A percentile compares a stretch with the other conserved stretches of the same genome.
These are phyloP conservation scores for Didymella arachidicola DNA, from an alignment of 2,329 filamentous ascomycete species.

Conservation along the genomic window DNA sequence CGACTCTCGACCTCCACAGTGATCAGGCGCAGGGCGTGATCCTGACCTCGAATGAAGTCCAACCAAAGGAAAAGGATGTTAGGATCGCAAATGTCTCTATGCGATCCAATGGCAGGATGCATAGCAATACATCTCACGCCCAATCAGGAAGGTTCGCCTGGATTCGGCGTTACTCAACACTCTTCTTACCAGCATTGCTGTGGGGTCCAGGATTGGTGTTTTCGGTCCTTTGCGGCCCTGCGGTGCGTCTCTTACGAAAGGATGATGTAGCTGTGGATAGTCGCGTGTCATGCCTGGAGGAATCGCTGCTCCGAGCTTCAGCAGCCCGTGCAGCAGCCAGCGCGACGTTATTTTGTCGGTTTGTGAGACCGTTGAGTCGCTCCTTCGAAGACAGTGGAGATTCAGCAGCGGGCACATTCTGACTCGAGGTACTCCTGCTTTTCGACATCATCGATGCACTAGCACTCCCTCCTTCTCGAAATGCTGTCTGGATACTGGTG, in stretches of 20 bases:
- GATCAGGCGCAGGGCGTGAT: neutral
- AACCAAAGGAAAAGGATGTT: neutral
- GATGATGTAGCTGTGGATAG: slow-evolving; percentile 9
- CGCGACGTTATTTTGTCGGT: slow-evolving; percentile 33
- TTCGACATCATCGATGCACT: slow-evolving; percentile 21
- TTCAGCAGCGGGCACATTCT: slow-evolving; percentile 23
- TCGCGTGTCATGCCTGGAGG: slow-evolving; percentile 14
- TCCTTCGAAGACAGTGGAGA: slow-evolving; percentile 23
- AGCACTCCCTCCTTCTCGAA: slow-evolving; percentile 29
- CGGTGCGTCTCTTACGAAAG: slow-evolving; percentile 6
- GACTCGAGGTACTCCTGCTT: slow-evolving; percentile 32
- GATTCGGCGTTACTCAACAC: slow-evolving; percentile 6
- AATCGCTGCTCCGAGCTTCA: slow-evolving; percentile 18
- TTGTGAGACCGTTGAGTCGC: slow-evolving; percentile 28
- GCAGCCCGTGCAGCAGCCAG: slow-evolving; percentile 30
- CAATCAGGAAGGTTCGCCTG: slow-evolving; percentile 7
- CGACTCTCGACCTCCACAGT: neutral
- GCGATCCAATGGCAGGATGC: neutral
- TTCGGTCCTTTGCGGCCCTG: slow-evolving; percentile 7
- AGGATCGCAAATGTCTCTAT: neutral
- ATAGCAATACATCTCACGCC: slow-evolving; percentile 7
- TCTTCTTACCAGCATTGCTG: slow-evolving; percentile 2
- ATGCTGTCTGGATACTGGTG: slow-evolving; percentile 42
- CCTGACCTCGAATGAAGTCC: neutral
- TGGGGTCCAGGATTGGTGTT: slow-evolving; percentile 10